A percentile compares a stretch with the other conserved stretches of the same genome.
phyloP scores from a whole-genome alignment of 1,139 yeast genomes.

The Yamadazyma epiphylla region DNA sequence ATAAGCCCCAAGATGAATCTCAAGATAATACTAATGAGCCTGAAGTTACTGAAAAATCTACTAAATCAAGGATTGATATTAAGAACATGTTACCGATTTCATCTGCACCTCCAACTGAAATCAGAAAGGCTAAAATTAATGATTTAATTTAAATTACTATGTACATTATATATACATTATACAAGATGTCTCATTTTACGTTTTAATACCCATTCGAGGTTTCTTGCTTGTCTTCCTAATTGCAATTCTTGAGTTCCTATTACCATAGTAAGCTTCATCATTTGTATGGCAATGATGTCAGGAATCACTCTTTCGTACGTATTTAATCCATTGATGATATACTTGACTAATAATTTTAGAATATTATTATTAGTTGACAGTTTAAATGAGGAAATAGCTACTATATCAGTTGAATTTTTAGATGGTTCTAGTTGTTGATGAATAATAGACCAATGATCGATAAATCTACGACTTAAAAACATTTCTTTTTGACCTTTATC shows the following conservation, averaged over 20 bases:
- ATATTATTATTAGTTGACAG: slow-evolving; percentile 6
- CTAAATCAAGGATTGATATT: slow-evolving; percentile 9
- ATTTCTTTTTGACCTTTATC: slow-evolving; percentile 25
- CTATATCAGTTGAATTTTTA: background rate
- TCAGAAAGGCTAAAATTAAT: slow-evolving; percentile 33
- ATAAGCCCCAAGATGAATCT: slow-evolving; percentile 6
- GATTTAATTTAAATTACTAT: slow-evolving; percentile 19
- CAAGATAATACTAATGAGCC: slow-evolving; percentile 8
- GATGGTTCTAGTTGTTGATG: slow-evolving; percentile 14
- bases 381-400: slow-evolving; percentile 2
- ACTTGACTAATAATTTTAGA: slow-evolving; percentile 15
- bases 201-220: slow-evolving; percentile 28
- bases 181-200: slow-evolving; percentile 3
- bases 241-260: slow-evolving; percentile 17
- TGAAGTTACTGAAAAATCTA: slow-evolving; percentile 3
- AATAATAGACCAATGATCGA: slow-evolving; percentile 33
- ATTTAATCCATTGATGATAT: slow-evolving; percentile 28
- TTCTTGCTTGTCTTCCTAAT: slow-evolving; percentile 24
- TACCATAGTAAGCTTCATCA: slow-evolving; percentile 22
- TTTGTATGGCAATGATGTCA: slow-evolving; percentile 26
- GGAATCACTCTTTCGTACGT: slow-evolving; percentile 31
- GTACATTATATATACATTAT: slow-evolving; percentile 5
- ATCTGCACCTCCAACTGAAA: slow-evolving; percentile 9
- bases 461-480: slow-evolving; percentile 31
- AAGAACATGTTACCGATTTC: slow-evolving; percentile 12